These are phyloP conservation scores for Fusarium gaditjirri DNA, from an alignment of 2,329 filamentous ascomycete genomes.

Conservation along the genomic window DNA sequence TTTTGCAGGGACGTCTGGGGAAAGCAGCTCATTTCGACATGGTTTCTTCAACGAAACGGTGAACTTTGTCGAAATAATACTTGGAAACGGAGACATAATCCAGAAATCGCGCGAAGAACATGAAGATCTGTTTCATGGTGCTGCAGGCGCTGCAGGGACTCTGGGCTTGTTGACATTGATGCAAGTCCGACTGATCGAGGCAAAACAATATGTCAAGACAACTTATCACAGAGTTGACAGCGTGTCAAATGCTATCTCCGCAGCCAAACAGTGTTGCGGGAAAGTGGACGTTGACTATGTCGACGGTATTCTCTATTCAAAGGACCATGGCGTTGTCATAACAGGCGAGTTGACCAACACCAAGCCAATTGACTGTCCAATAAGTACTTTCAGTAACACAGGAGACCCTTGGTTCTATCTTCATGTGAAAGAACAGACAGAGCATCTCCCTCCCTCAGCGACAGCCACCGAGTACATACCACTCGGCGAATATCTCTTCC, in stretches of 20 bases:
- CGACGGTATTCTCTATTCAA: slow-evolving; percentile 67
- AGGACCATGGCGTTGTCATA: slow-evolving; percentile 62
- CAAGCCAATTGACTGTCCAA: not conserved
- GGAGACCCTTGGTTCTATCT: slow-evolving; percentile 74
- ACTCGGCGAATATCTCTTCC: slow-evolving; percentile 64
- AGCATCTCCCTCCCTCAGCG: not conserved
- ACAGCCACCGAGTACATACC: slow-evolving; percentile 39
- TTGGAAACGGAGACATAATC: slow-evolving; percentile 66
- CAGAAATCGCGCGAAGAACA: slow-evolving; percentile 58
- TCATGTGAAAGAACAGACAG: slow-evolving; percentile 58
- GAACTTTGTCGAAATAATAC: slow-evolving; percentile 70
- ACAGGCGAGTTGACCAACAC: slow-evolving; percentile 57
- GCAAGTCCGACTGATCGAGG: slow-evolving; percentile 65
- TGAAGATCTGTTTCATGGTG: slow-evolving; percentile 67
- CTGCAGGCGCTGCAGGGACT: slow-evolving; percentile 69
- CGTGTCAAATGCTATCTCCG: slow-evolving; percentile 55
- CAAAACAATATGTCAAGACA: slow-evolving; percentile 65
- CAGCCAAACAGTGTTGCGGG: slow-evolving; percentile 46
- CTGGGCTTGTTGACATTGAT: slow-evolving; percentile 70
- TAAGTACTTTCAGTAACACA: slow-evolving; percentile 60
- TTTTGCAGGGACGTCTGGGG: slow-evolving; percentile 73
- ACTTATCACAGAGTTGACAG: slow-evolving; percentile 61
- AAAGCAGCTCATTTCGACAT: slow-evolving; percentile 73
- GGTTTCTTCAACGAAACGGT: slow-evolving; percentile 74
- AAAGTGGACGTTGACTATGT: slow-evolving; percentile 61